Base-by-base conservation (phyloP, 371 early-diverging fungal genomes). In the Mucor racemosus region DNA sequence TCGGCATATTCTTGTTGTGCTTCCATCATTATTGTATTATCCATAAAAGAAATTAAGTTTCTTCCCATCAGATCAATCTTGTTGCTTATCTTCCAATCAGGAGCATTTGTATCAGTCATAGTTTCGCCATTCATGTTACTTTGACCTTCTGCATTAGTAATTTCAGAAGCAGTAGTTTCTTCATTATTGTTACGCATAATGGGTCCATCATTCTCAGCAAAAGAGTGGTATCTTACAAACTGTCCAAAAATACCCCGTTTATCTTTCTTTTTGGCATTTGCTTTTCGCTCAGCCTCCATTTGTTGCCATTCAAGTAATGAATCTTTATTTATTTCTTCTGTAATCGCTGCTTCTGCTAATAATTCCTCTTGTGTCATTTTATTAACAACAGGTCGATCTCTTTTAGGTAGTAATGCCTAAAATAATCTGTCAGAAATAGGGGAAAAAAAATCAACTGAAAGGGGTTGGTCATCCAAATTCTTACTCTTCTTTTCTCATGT, bases 301-400 rank as follows among this genome's bases (percentile, higher is more conserved):
- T 81, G 77, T 62, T 86, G 85, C 84, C 86, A 89, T 41, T 84
- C 81, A 46, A 83, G 74, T 21, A 89, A 42, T 0, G 88, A 86
- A 14, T 76, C 77, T 55, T 54, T 72, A 67, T 89, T 89, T 59
- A 79, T 76, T 36, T 78, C 78, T 62, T 87, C 89, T 0, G 88
- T 89, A 58, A 85, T 80, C 5, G 74, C 82, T 13, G 89, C 89
- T 60, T 89, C 87, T 34, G 77, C 84, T 53, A 89, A 60, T 6
- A 89, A 58, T 42, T 89, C 88, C 57, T 86, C 84, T 67, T 89
- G 89, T 0, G 85, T 89, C 69, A 84, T 61, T 58, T 77, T 81
- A 31, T 74, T 72, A 7, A 70, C 74, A 0, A 75, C 72, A 4
- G 78, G 76, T 55, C 76, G 69, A 57, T 84, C 83, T 17, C 80